Evolutionary conservation across 1,139 yeast species (phyloP).

Genomic region (Blastobotrys capitulatus): DNA sequence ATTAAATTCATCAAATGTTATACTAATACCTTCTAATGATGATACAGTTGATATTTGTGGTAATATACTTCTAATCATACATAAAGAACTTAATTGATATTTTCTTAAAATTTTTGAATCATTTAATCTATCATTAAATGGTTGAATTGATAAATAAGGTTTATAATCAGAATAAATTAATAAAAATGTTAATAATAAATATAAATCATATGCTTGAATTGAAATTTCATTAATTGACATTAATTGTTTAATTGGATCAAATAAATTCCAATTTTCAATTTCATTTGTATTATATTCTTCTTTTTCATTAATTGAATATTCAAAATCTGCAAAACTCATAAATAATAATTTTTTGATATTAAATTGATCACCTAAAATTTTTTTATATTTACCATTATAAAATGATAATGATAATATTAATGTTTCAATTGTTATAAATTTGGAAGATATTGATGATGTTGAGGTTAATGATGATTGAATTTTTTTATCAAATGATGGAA

Average conservation of each 20-base stretch:
- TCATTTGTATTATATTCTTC: slow-evolving; percentile 1
- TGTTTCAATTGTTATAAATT: slow-evolving; percentile 38
- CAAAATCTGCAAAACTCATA: slow-evolving; percentile 30
- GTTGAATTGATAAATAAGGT: slow-evolving; percentile 8
- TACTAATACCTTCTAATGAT: slow-evolving; percentile 15
- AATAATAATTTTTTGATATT: slow-evolving; percentile 38
- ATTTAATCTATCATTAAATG: slow-evolving; percentile 4
- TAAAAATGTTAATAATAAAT: slow-evolving; percentile 24
- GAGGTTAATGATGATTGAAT: slow-evolving; percentile 31
- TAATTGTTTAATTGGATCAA: slow-evolving; percentile 24
- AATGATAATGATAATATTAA: slow-evolving; percentile 42
- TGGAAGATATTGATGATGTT: no score
- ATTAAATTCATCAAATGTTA: slow-evolving; percentile 21
- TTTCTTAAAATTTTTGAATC: slow-evolving; percentile 1
- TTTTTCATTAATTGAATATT: background rate
- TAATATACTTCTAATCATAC: slow-evolving; percentile 19
- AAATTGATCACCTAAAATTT: slow-evolving; percentile 33
- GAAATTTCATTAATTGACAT: slow-evolving; percentile 20
- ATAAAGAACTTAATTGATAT: slow-evolving; percentile 9
- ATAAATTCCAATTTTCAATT: slow-evolving; percentile 27
- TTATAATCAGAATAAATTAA: slow-evolving; percentile 22
- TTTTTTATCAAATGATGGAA: slow-evolving; percentile 38
- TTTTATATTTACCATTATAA: slow-evolving; percentile 33
- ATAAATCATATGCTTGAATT: slow-evolving; percentile 21
- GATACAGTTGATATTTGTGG: slow-evolving; percentile 13